These are phyloP conservation scores for Melanogaster broomeanus DNA, from an alignment of 768 basidiomycete species.

Conservation along the genomic window DNA sequence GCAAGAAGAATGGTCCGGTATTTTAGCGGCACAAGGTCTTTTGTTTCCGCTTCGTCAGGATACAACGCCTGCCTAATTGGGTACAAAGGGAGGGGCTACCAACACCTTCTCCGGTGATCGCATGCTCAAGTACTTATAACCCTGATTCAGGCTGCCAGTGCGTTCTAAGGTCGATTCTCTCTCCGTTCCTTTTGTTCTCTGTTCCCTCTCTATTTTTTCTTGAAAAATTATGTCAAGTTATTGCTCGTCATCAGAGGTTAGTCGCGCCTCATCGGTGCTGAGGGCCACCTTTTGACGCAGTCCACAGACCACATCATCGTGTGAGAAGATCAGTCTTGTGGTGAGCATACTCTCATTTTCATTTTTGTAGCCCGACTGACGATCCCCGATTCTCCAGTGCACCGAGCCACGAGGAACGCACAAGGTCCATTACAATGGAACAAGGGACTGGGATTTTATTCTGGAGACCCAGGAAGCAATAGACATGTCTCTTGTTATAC, in stretches of 20 bases:
- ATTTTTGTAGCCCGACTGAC: background rate
- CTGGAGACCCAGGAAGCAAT: conserved; percentile 53
- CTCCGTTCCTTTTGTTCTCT: background rate
- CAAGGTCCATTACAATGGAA: conserved; percentile 63
- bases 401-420: conserved; percentile 48
- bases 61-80: conserved; percentile 34
- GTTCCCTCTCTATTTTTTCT: background rate
- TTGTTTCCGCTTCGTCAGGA: conserved; percentile 25
- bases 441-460: conserved; percentile 69
- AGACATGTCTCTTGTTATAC: conserved; percentile 68
- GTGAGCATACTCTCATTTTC: conserved; percentile 10
- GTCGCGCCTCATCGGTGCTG: background rate
- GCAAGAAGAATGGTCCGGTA: background rate
- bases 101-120: conserved; percentile 6
- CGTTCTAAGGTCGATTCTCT: conserved; percentile 1
- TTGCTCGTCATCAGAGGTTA: conserved; percentile 32
- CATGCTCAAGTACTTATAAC: conserved; percentile 15
- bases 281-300: conserved; percentile 6
- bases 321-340: conserved; percentile 14
- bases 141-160: conserved; percentile 3
- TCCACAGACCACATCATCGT: conserved; percentile 24
- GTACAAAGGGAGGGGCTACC: conserved; percentile 25
- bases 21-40: conserved; percentile 10
- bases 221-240: conserved; percentile 21
- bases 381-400: conserved; percentile 18